Evolutionary conservation across 805 yeast species (phyloP).

Genomic region (Cephaloascus fragrans): DNA sequence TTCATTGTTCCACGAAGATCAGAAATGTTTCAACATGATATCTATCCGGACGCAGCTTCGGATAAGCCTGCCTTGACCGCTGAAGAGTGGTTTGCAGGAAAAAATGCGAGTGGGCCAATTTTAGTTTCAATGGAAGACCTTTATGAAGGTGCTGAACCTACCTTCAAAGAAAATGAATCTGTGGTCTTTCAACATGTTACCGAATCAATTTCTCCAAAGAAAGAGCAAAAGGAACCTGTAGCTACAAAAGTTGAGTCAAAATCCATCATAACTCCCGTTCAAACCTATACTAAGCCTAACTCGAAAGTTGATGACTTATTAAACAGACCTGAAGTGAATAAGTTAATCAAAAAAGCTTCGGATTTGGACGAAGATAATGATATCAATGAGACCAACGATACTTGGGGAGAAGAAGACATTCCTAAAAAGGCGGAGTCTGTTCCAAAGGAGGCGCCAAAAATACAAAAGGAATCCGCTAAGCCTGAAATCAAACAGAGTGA

Average conservation of each 20-base stretch:
- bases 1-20: conserved; percentile 91
- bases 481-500: conserved; percentile 1
- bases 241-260: not conserved
- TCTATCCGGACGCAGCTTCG: conserved; percentile 87
- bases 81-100: conserved; percentile 72
- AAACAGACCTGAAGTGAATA: conserved; percentile 35
- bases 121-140: conserved; percentile 66
- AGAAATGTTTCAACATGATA: conserved; percentile 86
- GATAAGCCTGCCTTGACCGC: conserved; percentile 69
- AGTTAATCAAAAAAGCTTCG: conserved; percentile 37
- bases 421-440: conserved; percentile 8
- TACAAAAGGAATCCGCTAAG: conserved; percentile 4
- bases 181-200: not conserved
- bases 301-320: conserved; percentile 37
- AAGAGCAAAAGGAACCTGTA: conserved; percentile 4
- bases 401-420: conserved; percentile 11
- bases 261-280: conserved; percentile 1
- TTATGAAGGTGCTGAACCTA: conserved; percentile 65
- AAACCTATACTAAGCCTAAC: conserved; percentile 20
- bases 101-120: conserved; percentile 74
- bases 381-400: conserved; percentile 6
- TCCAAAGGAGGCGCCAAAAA: conserved; percentile 9
- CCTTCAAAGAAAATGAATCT: conserved; percentile 13
- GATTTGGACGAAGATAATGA: conserved; percentile 26
- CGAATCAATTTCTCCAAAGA: not conserved